Evolutionary conservation across 257 asterid genomes (phyloP), one percentile per base, ranked within the genome.

Genomic region (Primulina huaijiensis): DNA sequence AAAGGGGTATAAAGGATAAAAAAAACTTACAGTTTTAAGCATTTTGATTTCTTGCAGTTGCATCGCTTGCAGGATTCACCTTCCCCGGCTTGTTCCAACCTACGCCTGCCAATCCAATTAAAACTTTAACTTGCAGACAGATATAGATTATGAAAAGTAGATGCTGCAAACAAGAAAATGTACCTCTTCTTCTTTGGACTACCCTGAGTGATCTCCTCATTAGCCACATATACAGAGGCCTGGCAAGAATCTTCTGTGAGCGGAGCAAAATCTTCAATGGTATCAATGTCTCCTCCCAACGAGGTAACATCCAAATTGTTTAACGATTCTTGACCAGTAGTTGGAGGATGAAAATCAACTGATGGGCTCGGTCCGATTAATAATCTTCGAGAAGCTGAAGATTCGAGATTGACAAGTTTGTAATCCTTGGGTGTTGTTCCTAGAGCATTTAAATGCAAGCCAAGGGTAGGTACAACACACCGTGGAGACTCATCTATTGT

Each of bases 181-280:
- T 83, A 78, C 98, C 88, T 88, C 87, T 89, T 93, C 76, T 87
- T 93, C 88, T 87, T 93, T 27, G 98, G 97, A 78, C 98, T 93
- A 74, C 60, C 85, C 79, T 77, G 96, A 61, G 65, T 83, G 70
- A 66, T 70, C 76, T 88, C 98, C 69, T 88, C 96, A 77, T 72
- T 84, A 12, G 69, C 76, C 72, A 72, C 30, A 63, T 67, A 70
- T 38, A 73, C 81, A 55, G 94, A 78, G 50, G 68, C 76, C 69
- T 64, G 88, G 67, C 62, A 58, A 38, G 79, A 76, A 72, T 89
- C 90, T 70, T 87, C 96, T 56, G 40, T 38, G 2, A 76, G 80
- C 30, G 72, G 61, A 74, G 68, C 72, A 4, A 78, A 81, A 67
- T 71, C 77, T 74, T 85, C 94, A n/a, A 35, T 11, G 64, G 70